These are phyloP conservation scores for Diaporthe australafricana DNA, from an alignment of 2,329 filamentous ascomycete species.

Conservation along the genomic window DNA sequence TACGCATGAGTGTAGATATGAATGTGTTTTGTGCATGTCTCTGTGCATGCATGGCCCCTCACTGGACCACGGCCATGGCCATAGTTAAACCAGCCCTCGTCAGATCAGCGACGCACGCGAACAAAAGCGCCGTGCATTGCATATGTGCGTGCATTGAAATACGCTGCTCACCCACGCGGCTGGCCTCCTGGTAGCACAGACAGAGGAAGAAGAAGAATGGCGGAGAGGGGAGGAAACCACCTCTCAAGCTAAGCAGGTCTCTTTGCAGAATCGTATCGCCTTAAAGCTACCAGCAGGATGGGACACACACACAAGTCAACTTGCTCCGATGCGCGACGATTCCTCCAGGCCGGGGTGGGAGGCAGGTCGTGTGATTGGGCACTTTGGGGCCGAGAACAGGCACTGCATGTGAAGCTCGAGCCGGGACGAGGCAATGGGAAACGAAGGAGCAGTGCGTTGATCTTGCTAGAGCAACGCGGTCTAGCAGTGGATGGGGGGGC, in stretches of 20 bases:
- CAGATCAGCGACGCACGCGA: not conserved
- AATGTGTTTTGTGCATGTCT: not conserved
- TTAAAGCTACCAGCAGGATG: constrained; percentile 9
- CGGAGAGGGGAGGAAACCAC: not conserved
- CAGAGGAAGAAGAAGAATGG: not conserved
- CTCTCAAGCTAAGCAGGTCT: constrained; percentile 19
- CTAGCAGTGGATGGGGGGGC: constrained; percentile 24
- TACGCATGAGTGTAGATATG: not conserved
- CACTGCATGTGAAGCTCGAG: not conserved
- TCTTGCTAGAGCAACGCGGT: not conserved
- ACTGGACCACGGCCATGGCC: not conserved
- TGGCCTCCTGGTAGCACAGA: not conserved
- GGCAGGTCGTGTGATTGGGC: not conserved
- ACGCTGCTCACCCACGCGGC: not conserved
- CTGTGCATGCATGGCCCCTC: not conserved
- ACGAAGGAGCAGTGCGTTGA: not conserved
- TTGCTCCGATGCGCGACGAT: constrained; percentile 6
- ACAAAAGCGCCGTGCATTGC: not conserved
- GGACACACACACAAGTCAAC: not conserved
- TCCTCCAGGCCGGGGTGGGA: constrained; percentile 2
- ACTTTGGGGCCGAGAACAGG: not conserved
- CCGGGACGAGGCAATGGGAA: not conserved
- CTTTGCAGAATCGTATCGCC: not conserved
- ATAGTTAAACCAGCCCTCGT: constrained; percentile 1
- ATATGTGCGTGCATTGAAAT: not conserved